Conservation (phyloP, 2,329 filamentous ascomycete species). For the Pyrenochaeta sp. region DNA sequence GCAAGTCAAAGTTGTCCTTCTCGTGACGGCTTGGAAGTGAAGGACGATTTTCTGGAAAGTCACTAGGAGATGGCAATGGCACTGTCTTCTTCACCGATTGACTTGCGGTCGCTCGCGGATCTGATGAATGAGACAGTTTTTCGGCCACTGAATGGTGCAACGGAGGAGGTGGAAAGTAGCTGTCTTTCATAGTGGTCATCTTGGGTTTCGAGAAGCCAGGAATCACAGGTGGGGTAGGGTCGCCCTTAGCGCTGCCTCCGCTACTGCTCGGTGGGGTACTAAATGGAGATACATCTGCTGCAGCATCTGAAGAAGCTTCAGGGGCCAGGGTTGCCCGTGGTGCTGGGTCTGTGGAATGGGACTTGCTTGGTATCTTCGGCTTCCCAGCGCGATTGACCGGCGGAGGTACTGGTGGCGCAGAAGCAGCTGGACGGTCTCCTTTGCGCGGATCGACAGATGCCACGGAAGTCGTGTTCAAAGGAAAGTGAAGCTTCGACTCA, state of each 20-base stretch:
- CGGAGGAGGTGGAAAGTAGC: conserved; percentile 45
- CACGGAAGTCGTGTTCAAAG: conserved; percentile 20
- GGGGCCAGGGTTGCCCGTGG: conserved; percentile 43
- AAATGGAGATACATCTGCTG: conserved; percentile 76
- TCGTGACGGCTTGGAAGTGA: conserved; percentile 57
- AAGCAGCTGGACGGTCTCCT: conserved; percentile 50
- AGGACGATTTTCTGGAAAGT: conserved; percentile 57
- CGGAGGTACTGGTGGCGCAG: conserved; percentile 63
- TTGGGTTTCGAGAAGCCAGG: conserved; percentile 37
- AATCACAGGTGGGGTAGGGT: conserved; percentile 32
- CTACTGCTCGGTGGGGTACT: conserved; percentile 84
- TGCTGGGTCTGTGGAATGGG: conserved; percentile 37
- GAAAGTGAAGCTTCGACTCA: conserved; percentile 47
- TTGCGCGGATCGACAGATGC: conserved; percentile 41
- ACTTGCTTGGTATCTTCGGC: conserved; percentile 68
- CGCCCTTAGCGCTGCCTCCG: conserved; percentile 61
- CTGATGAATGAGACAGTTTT: conserved; percentile 23
- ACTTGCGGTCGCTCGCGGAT: conserved; percentile 27
- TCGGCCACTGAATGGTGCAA: conserved; percentile 42
- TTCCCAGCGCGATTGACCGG: conserved; percentile 84
- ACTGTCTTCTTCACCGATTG: conserved; percentile 28
- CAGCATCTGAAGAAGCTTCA: conserved; percentile 51
- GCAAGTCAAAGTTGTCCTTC: conserved; percentile 43
- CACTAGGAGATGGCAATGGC: conserved; percentile 27
- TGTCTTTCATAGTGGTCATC: conserved; percentile 30